Percentiles rank a stretch among this genome's conserved stretches.
Evolutionary conservation across 2,329 filamentous ascomycete species (phyloP).

Genomic region (Chrysoporthe deuterocubensis): DNA sequence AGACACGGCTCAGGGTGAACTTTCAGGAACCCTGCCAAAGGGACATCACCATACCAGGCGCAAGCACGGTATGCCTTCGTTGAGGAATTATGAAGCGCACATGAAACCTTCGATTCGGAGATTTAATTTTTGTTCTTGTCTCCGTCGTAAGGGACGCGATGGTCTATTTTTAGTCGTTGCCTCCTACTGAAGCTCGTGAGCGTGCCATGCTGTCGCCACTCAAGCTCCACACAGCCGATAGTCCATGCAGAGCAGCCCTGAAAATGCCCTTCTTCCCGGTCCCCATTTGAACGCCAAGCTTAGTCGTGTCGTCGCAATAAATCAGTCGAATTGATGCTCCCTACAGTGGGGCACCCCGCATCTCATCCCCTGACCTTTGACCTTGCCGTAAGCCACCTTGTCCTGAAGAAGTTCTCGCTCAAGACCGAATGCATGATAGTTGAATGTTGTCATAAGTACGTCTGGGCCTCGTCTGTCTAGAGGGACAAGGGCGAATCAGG

Average conservation of each 20-base stretch:
- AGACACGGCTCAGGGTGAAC: too few relatives aligned
- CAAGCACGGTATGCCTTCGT: too few relatives aligned
- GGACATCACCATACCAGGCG: too few relatives aligned
- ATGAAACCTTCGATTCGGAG: too few relatives aligned
- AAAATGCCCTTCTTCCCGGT: neutral
- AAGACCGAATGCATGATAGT: neutral
- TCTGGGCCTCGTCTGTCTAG: neutral
- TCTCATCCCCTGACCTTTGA: neutral
- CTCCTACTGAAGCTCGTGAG: neutral
- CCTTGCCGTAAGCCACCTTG: neutral
- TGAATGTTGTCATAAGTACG: neutral
- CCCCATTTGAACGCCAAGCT: constrained; percentile 21
- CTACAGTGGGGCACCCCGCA: neutral
- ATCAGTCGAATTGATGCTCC: neutral
- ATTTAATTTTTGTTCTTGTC: neutral
- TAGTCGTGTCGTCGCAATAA: constrained; percentile 3
- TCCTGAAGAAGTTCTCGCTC: neutral
- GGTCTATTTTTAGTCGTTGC: neutral
- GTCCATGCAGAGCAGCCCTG: neutral
- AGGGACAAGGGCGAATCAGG: neutral
- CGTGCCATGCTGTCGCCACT: constrained; percentile 2
- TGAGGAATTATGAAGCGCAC: too few relatives aligned
- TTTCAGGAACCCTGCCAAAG: too few relatives aligned
- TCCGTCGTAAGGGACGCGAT: neutral
- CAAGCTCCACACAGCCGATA: neutral